Conservation (phyloP, 2,329 filamentous ascomycete genomes). For the Parascedosporium putredinis region DNA sequence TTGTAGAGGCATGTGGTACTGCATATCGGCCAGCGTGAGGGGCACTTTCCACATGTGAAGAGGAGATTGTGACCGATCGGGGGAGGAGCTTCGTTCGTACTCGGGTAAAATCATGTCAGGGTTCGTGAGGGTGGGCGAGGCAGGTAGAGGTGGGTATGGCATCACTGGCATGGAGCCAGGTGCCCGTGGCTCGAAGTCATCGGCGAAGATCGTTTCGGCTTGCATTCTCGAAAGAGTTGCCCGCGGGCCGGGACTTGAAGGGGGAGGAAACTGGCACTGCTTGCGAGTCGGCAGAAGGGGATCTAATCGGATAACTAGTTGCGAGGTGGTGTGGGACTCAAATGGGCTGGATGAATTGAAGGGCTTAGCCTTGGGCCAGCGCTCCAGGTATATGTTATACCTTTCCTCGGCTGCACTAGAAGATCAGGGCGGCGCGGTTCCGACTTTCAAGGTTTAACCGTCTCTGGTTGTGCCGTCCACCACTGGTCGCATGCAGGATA, state of each 20-base stretch:
- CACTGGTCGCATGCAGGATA: neutral
- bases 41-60: conserved; percentile 42
- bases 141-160: conserved; percentile 42
- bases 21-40: conserved; percentile 26
- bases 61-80: conserved; percentile 38
- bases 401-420: neutral
- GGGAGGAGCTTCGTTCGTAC: conserved; percentile 40
- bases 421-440: neutral
- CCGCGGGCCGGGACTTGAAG: conserved; percentile 10
- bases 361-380: neutral
- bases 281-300: no score
- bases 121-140: conserved; percentile 81
- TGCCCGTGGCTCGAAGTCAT: conserved; percentile 1
- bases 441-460: neutral
- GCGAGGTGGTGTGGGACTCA: neutral
- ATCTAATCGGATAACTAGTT: no score
- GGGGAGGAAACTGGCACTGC: neutral
- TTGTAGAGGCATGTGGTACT: conserved; percentile 20
- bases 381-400: neutral
- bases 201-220: conserved; percentile 9
- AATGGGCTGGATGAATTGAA: conserved; percentile 6
- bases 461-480: neutral
- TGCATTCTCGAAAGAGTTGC: conserved; percentile 13
- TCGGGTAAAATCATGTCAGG: conserved; percentile 88
- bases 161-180: conserved; percentile 19